Evolutionary conservation across 495 filamentous ascomycete species (phyloP), one percentile per base, ranked within the genome.

Genomic region (Penicillium tannophilum): DNA sequence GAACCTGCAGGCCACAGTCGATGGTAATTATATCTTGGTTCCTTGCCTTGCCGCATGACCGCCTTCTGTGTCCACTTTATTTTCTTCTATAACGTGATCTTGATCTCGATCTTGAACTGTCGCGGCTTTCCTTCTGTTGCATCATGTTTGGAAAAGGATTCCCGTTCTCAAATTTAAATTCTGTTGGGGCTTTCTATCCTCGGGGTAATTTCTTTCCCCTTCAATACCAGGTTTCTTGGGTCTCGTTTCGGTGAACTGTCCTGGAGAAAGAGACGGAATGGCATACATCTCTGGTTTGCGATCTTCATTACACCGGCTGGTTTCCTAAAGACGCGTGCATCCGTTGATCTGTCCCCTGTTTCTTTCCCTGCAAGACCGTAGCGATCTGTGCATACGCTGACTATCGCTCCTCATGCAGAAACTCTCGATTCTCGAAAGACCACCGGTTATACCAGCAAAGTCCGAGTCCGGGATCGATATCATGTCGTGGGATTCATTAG

Each of bases 401-500:
- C 52, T 11, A 11, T n/a, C 36, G 24, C 9, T 23, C 16, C 24
- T 30, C 33, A 3, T 52, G 28, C 43, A 82, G 74, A 79, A 55
- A 60, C 61, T 24, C 19, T 71, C 62, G 77, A 80, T 51, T 60
- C 76, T 24, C 73, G 76, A 53, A 79, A 76, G 63, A 67, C 79
- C 28, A 67, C 75, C 10, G 74, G 77, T 36, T 96, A 96, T 70
- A 87, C 87, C 67, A 92, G 87, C 70, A 96, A 96, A 71, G 91
- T 96, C 51, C 84, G 89, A 42, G 90, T 98, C 24, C 87, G 86
- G 42, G 93, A 98, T 69, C 86, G 86, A 59, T 99, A 99, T 78
- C 89, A 93, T 57, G 91, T 99, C 64, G 85, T 99, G 51, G 94
- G 94, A 30, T 99, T 99, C 82, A 99, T 98, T 66, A 94, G 90